Base-by-base conservation (phyloP, 176 grass and related monocot species). In the Secale cereale region DNA sequence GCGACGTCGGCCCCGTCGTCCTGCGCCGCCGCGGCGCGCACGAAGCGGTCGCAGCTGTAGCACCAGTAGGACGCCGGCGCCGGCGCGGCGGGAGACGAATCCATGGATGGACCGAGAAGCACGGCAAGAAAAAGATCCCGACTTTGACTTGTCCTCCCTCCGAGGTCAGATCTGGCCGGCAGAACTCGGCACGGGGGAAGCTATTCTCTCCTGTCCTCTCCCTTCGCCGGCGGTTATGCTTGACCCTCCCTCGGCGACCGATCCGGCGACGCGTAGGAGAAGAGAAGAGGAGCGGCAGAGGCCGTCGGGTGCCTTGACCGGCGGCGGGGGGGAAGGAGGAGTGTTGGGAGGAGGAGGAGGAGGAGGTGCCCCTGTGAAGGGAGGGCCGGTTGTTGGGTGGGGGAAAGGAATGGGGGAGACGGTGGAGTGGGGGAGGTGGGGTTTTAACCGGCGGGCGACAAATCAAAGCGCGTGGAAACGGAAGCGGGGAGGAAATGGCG, bases 21-120 rank as follows among this genome's bases (percentile, higher is more conserved):
- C 4, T 41, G 71, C 8, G 45, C 2, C 36, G 93, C 61, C 17
- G 54, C 5, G 66, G 92, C 88, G 52, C 90, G 76, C 27, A 99
- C 97, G 82, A 99, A 94, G 70, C 97, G 89, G 75, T 89, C 94
- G 79, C 97, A 99, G 75, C 85, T 83, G 86, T 99, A 99, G 91
- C 97, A 99, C 97, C 97, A 99, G 90, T 99, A 99, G 17, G 89
- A 86, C 35, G 81, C 81, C 26, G 89, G 60, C 52, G 89, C 64
- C 13, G 85, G 13, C 15, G 85, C 16, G 26, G 83, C 67, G 13
- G 88, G 79, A 0, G 86, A 88, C 4, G 91, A 26, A 9, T 78
- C 69, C 81, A 85, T 85, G 60, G 70, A 85, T 85, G 60, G 70
- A 6, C 5, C 19, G 19, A 3, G 0, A 57, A 0, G 52, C 52